Base-by-base conservation (phyloP, 768 basidiomycete species). In the Tulasnella sp. region DNA sequence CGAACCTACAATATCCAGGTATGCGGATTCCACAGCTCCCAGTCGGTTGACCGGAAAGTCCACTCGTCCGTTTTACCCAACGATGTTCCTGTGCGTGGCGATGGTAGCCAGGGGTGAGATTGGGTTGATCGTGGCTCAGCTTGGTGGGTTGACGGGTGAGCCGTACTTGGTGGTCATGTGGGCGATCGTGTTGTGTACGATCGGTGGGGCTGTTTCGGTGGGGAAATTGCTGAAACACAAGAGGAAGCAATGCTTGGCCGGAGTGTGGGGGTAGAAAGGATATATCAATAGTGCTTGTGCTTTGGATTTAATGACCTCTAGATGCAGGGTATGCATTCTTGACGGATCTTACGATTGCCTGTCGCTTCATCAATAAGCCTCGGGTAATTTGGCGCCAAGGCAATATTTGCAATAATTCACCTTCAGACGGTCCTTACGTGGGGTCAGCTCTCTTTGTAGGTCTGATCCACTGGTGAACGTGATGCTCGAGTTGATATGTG, bases 31-130 rank as follows among this genome's bases (percentile, higher is more conserved):
- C 5, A 21, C 4, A 29, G 13, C 42, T 13, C 13, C 42, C 13
- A 43, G 42, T 43, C 42, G 42, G 42, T 13, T 13, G 13, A 13
- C 42, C 13, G 13, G 19, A 13, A 38, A 38, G 34, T 7, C 34
- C 15, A 7, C 34, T 38, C 34, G 34, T 38, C 34, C 34, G 34
- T 15, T 38, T 7, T 56, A 56, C 43, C 55, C 55, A n/a, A 26
- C 55, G 17, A n/a, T 56, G 23, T 43, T 56, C 41, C 70, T 83
- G 19, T 79, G 79, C 0, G 67, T 80, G 3, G 82, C 81, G 0
- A 80, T 85, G 77, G 77, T 84, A 34, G 78, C 84, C 0, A 76
- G 84, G 2, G 85, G 85, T 1, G 84, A 85, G 68, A 84, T 85
- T 26, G 83, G 81, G 11, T 73, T 85, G 49, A 78, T 83, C 30